These are phyloP conservation scores for Papiliotrema flavescens DNA, from an alignment of 1,284 basidiomycete species.

Conservation along the genomic window DNA sequence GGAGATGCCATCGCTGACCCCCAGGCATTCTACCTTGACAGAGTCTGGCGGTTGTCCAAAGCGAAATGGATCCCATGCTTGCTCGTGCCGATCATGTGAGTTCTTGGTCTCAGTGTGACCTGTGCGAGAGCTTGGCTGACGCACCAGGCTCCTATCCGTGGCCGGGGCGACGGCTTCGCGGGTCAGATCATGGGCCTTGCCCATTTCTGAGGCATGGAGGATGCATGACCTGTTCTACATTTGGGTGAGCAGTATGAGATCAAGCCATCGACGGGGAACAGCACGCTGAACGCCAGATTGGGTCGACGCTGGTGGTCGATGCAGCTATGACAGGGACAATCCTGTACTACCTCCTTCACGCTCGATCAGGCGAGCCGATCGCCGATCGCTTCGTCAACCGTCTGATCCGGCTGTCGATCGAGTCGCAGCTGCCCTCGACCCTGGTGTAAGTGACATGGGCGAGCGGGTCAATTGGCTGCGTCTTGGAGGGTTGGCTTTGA, in stretches of 20 bases:
- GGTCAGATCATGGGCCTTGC: no score
- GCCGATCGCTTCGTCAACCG: neutral
- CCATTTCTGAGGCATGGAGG: no score
- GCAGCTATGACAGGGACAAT: neutral
- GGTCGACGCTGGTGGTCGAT: neutral
- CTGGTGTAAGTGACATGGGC: neutral
- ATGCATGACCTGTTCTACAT: no score
- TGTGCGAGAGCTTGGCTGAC: neutral
- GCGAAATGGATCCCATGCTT: neutral
- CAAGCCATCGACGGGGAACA: no score
- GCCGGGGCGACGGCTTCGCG: no score
- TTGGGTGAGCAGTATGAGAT: no score
- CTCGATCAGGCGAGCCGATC: neutral
- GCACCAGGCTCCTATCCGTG: no score
- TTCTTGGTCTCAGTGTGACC: neutral
- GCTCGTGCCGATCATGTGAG: neutral
- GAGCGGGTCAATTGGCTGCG: no score
- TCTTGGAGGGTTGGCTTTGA: no score
- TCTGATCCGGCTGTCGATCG: neutral
- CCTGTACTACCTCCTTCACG: neutral
- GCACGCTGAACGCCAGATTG: neutral
- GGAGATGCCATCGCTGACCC: no score
- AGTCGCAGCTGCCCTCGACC: neutral
- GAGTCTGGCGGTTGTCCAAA: neutral
- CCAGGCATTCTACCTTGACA: neutral